These are phyloP conservation scores for Vanrija pseudolonga DNA, from an alignment of 1,284 basidiomycete genomes.

Conservation along the genomic window DNA sequence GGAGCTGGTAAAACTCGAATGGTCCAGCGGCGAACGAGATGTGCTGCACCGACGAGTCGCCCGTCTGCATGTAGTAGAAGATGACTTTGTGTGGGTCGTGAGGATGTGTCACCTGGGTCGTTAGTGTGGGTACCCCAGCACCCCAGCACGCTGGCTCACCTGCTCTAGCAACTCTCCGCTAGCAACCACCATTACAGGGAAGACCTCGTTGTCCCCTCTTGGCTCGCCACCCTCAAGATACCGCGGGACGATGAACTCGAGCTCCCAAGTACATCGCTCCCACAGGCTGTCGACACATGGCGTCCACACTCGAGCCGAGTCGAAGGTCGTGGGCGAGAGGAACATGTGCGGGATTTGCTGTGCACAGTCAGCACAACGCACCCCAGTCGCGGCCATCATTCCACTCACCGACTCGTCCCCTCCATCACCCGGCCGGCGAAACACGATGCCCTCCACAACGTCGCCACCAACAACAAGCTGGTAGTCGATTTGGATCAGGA, in stretches of 20 bases:
- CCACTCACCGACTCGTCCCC: constrained; percentile 61
- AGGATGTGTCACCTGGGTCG: constrained; percentile 77
- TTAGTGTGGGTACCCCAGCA: too few relatives aligned
- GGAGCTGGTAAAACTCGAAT: constrained; percentile 75
- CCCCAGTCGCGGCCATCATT: too few relatives aligned
- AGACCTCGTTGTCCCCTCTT: constrained; percentile 51
- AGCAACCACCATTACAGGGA: constrained; percentile 80
- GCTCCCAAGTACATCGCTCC: constrained; percentile 98
- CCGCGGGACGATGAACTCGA: constrained; percentile 90
- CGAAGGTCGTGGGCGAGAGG: constrained; percentile 81
- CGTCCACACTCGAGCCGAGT: constrained; percentile 92
- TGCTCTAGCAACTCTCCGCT: constrained; percentile 93
- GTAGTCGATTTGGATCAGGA: constrained; percentile 47
- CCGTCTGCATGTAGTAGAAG: constrained; percentile 85
- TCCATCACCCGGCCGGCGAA: constrained; percentile 39
- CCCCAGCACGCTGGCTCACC: constrained; percentile 53
- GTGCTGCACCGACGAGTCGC: constrained; percentile 89
- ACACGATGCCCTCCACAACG: constrained; percentile 44
- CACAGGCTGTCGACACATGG: constrained; percentile 93
- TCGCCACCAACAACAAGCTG: constrained; percentile 34
- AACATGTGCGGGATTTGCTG: constrained; percentile 90
- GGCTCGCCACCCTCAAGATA: constrained; percentile 65
- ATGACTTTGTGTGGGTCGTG: constrained; percentile 91
- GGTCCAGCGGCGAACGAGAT: constrained; percentile 94
- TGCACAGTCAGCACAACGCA: not conserved